Evolutionary conservation across 2,329 filamentous ascomycete genomes (phyloP).

Genomic region (Fusarium equiseti): DNA sequence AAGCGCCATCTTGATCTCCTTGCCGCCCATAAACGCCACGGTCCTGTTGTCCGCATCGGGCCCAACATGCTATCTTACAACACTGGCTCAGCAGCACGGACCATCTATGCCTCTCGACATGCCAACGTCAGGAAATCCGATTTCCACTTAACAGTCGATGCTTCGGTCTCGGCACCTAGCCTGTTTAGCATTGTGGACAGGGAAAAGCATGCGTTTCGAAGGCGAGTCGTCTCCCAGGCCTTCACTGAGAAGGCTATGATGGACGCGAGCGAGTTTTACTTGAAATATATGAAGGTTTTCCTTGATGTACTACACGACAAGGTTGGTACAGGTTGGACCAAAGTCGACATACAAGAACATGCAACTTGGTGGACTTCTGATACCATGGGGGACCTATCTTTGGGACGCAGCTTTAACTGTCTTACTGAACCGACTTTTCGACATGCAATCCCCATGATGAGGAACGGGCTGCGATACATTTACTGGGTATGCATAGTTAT

Average conservation of each 20-base stretch:
- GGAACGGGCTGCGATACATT: not conserved
- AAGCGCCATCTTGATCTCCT: not conserved
- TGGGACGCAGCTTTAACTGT: not conserved
- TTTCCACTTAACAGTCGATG: not conserved
- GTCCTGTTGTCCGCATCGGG: not conserved
- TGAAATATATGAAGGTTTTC: not conserved
- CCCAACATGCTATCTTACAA: not conserved
- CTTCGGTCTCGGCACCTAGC: not conserved
- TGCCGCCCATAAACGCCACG: not conserved
- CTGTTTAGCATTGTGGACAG: not conserved
- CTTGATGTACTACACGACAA: not conserved
- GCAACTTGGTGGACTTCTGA: not conserved
- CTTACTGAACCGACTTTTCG: not conserved
- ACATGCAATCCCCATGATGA: not conserved
- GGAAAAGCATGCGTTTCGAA: not conserved
- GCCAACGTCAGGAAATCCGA: not conserved
- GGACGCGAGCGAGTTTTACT: not conserved
- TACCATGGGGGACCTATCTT: not conserved
- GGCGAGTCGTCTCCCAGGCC: too few species aligned
- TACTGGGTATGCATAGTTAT: not conserved
- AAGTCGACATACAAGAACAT: not conserved
- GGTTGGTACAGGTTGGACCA: not conserved
- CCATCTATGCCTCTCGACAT: not conserved
- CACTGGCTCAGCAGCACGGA: not conserved
- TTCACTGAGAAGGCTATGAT: not conserved